phyloP scores from a whole-genome alignment of 345 rosid species.

The Gossypium mustelinum region DNA sequence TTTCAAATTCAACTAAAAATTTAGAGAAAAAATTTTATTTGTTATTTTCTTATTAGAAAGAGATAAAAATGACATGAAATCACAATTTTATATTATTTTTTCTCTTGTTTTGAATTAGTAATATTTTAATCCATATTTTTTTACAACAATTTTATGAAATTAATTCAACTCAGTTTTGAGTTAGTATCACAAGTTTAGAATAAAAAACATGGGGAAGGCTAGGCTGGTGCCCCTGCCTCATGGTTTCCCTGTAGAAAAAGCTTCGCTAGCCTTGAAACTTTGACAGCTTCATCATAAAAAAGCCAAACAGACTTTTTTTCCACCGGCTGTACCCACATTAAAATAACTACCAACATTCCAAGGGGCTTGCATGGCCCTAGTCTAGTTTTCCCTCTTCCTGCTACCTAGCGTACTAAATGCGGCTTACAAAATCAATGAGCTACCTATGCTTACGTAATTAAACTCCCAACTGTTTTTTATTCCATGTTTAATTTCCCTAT shows the following conservation, averaged over 20 bases:
- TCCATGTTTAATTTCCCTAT: neutral
- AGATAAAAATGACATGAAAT: fast-evolving
- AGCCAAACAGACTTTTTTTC: neutral
- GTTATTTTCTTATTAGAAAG: fast-evolving
- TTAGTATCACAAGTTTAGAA: too few relatives aligned
- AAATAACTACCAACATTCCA: neutral
- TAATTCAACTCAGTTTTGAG: too few relatives aligned
- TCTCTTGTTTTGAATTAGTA: too few relatives aligned
- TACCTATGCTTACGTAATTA: neutral
- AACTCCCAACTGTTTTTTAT: neutral
- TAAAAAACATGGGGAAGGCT: too few relatives aligned
- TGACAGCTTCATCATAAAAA: too few relatives aligned
- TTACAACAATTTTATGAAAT: too few relatives aligned
- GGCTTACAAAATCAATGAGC: neutral
- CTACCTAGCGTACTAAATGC: neutral
- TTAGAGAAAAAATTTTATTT: fast-evolving
- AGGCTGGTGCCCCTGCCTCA: too few relatives aligned
- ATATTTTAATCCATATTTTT: too few relatives aligned
- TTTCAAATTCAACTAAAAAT: too few relatives aligned
- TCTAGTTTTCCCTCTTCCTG: neutral
- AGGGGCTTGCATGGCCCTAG: neutral
- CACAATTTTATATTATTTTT: fast-evolving
- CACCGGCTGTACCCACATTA: neutral
- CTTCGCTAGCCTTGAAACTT: too few relatives aligned
- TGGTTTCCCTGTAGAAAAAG: too few relatives aligned